Conservation (phyloP, 2,329 filamentous ascomycete genomes). For the Aureobasidium namibiae region DNA sequence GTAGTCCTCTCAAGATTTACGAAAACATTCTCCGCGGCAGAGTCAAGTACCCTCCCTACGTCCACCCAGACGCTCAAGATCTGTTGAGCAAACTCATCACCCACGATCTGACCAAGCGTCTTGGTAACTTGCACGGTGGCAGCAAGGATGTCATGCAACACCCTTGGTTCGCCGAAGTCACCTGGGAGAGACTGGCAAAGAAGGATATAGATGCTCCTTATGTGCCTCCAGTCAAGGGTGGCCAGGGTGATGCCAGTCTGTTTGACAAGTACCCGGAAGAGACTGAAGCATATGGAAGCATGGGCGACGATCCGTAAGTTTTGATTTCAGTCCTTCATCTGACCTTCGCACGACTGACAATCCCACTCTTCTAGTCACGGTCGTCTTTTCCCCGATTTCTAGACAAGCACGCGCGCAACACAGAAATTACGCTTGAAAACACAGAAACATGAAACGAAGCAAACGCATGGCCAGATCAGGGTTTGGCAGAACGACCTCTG, state of each 20-base stretch:
- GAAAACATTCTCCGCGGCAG: conserved; percentile 96
- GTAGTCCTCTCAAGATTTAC: conserved; percentile 98
- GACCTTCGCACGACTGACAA: conserved; percentile 16
- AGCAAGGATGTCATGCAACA: conserved; percentile 91
- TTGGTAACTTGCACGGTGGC: conserved; percentile 89
- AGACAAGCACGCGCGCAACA: conserved; percentile 22
- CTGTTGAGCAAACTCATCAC: conserved; percentile 90
- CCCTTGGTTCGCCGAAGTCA: conserved; percentile 94
- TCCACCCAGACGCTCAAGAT: conserved; percentile 89
- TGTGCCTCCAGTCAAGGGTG: conserved; percentile 88
- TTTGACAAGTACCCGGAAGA: conserved; percentile 98
- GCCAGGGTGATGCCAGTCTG: conserved; percentile 89
- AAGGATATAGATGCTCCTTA: conserved; percentile 99
- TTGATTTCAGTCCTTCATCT: conserved; percentile 24
- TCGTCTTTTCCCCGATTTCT: conserved; percentile 70
- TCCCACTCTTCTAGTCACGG: conserved; percentile 49
- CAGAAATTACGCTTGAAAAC: neutral
- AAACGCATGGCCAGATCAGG: neutral
- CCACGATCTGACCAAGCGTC: conserved; percentile 82
- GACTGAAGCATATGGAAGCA: conserved; percentile 78
- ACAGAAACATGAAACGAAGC: neutral
- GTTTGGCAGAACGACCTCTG: neutral
- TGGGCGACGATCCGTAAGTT: conserved; percentile 74
- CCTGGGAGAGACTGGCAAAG: conserved; percentile 86
- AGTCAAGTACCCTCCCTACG: conserved; percentile 94